Base-by-base conservation (phyloP, 164 flowering plant genomes). In the Aristolochia contorta region DNA sequence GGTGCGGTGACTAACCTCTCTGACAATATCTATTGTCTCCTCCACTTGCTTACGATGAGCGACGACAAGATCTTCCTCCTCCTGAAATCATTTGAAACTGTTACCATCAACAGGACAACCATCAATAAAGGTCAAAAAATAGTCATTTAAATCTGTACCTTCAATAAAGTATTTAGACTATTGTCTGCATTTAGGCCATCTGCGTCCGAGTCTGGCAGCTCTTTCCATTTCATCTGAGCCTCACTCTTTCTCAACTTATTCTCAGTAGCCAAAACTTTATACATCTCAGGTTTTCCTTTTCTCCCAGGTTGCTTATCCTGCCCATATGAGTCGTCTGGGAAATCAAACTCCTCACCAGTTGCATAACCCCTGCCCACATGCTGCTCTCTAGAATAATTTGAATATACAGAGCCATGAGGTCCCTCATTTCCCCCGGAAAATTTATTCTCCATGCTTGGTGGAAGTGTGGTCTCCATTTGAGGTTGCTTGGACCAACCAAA, bases 11-110 rank as follows among this genome's bases (percentile, higher is more conserved):
- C 66, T 54, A 79, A 88, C 99, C 74, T 94, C 99, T 41, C 93
- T 90, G 65, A 94, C 97, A 63, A 94, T 89, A 67, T 91, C 97
- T 86, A 91, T 89, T 1, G 96, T 91, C 68, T 94, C 94, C 77
- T 94, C 99, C 60, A 94, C 87, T 75, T 91, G 96, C 72, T 89
- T 94, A 66, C 97, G 78, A 67, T 94, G 99, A 54, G 99, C 96
- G 27, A 85, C 79, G 65, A 89, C 81, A 41, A 94, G 70, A 57
- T 94, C 97, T 67, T 85, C 99, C 75, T 94, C 99, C 71, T 94
- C 97, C 99, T 91, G 68, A 14, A 70, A 62, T 15, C 51, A 56
- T 13, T 14, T 22, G 16, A 45, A 48, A 21, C 16, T 4, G 8
- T 8, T 13, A 37, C 15, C 20, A 12, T 21, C 14, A 57, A 48